These are phyloP conservation scores for Arxiozyma telluris DNA, from an alignment of 1,139 yeast genomes.

Conservation along the genomic window DNA sequence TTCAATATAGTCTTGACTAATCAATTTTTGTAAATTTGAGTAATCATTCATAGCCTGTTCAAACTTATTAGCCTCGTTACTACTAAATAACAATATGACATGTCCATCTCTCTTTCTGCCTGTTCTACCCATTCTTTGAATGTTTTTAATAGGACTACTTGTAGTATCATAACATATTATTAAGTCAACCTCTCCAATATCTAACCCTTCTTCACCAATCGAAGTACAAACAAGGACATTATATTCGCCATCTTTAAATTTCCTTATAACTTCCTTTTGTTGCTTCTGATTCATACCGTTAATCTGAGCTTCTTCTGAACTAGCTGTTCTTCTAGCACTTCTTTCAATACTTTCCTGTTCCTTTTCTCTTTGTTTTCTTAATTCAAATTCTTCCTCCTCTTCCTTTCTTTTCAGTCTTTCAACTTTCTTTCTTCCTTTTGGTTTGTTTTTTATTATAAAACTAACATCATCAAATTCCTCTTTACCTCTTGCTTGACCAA, in stretches of 20 bases:
- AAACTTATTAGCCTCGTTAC: slow-evolving; percentile 69
- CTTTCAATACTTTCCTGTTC: slow-evolving; percentile 30
- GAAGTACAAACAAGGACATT: slow-evolving; percentile 91
- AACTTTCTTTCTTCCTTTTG: slow-evolving; percentile 36
- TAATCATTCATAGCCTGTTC: slow-evolving; percentile 83
- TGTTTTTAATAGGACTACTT: slow-evolving; percentile 82
- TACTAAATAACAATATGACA: slow-evolving; percentile 68
- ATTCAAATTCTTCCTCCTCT: slow-evolving; percentile 23
- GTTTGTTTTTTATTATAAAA: slow-evolving; percentile 35
- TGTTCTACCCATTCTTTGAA: slow-evolving; percentile 97
- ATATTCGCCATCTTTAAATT: slow-evolving; percentile 61
- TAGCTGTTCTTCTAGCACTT: slow-evolving; percentile 32
- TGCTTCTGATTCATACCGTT: slow-evolving; percentile 59
- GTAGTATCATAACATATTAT: slow-evolving; percentile 91
- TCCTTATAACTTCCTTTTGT: slow-evolving; percentile 62
- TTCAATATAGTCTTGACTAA: slow-evolving; percentile 34
- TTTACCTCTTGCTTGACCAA: slow-evolving; percentile 68
- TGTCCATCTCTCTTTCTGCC: slow-evolving; percentile 91
- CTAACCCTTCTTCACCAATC: slow-evolving; percentile 97
- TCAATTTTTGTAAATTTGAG: slow-evolving; percentile 58
- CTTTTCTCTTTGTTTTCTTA: slow-evolving; percentile 24
- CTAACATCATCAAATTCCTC: slow-evolving; percentile 53
- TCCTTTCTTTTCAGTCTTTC: slow-evolving; percentile 30
- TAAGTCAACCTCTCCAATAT: slow-evolving; percentile 94
- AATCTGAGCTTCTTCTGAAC: slow-evolving; percentile 38